Base-by-base conservation (phyloP, 2,329 filamentous ascomycete genomes). In the Aureobasidium mangrovei region DNA sequence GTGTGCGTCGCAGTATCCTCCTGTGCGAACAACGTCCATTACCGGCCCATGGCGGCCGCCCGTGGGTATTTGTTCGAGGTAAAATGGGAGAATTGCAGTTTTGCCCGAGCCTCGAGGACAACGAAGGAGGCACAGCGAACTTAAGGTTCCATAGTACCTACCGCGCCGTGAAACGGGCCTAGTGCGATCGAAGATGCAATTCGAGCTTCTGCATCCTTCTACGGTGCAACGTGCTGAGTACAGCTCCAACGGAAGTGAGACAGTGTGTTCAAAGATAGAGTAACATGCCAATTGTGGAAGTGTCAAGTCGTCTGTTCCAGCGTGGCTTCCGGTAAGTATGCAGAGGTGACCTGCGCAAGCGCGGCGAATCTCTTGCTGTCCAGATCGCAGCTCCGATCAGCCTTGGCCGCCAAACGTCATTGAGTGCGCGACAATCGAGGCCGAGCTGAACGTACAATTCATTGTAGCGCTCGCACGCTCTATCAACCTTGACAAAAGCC, bases 71-170 rank as follows among this genome's bases (percentile, higher is more conserved):
- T 18, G 18, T 18, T 18, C 18, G 18, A 18, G 18, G 18, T 18
- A 18, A 18, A 18, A 18, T 18, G 32, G 32, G 27, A 45, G 42
- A 46, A 27, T 35, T 18, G 18, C 18, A 18, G 18, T 18, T 18
- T 18, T 18, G 18, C 18, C 18, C 18, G 29, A 35, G 43, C 6
- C 36, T 39, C 9, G 36, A n/a, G 10, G 36, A 5, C 18, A 9
- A 39, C 8, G 36, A 28, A 24, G 39, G 18, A 7, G 33, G 3
- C 36, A 51, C 36, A 28, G 40, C 29, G 24, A 26, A 31, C 18
- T 44, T 52, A 41, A 43, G 29, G 48, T 52, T 52, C 12, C 40
- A 52, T 52, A 52, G 48, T 39, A 43, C 48, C 29, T 9, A 38
- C 26, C 40, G 39, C 18, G 40, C 32, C 24, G 9, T 18, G 29